phyloP scores from a whole-genome alignment of 768 basidiomycete species.

The Punctularia strigosozonata region DNA sequence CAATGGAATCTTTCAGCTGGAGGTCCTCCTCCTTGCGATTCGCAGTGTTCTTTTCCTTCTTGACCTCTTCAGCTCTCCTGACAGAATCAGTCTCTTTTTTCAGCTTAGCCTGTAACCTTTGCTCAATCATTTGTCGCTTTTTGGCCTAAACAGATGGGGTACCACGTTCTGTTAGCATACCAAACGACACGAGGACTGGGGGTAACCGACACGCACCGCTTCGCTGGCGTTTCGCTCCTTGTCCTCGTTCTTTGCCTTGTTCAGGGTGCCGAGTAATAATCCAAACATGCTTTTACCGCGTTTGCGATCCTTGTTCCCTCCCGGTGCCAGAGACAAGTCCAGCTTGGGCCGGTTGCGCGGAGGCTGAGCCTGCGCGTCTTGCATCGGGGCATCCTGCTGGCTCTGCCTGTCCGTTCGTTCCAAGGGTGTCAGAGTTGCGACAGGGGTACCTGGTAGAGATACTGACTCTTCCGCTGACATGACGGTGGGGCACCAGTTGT shows the following conservation, averaged over 20 bases:
- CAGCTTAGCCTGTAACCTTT: constrained; percentile 76
- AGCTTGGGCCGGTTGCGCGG: constrained; percentile 53
- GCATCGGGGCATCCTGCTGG: constrained; percentile 2
- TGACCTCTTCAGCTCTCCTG: constrained; percentile 75
- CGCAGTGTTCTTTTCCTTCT: constrained; percentile 67
- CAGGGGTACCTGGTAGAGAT: too few relatives aligned
- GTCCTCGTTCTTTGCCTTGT: constrained; percentile 82
- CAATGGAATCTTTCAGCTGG: constrained; percentile 71
- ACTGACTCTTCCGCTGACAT: constrained; percentile 49
- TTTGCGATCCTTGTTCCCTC: constrained; percentile 62
- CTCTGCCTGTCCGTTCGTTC: too few relatives aligned
- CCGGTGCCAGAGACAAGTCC: constrained; percentile 39
- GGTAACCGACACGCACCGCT: constrained; percentile 35
- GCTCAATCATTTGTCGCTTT: constrained; percentile 74
- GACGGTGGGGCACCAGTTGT: too few relatives aligned
- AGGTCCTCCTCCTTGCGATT: constrained; percentile 77
- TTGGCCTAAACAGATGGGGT: constrained; percentile 41
- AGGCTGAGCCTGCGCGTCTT: constrained; percentile 3
- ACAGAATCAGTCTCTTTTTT: constrained; percentile 80
- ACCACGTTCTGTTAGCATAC: background rate
- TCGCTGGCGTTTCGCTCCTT: constrained; percentile 78
- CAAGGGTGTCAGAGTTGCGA: too few relatives aligned
- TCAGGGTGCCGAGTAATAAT: constrained; percentile 69
- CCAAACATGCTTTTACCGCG: constrained; percentile 87
- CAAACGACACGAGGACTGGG: constrained; percentile 1